Conservation (phyloP, 106 monocot species). For the Dioscorea dumetorum region DNA sequence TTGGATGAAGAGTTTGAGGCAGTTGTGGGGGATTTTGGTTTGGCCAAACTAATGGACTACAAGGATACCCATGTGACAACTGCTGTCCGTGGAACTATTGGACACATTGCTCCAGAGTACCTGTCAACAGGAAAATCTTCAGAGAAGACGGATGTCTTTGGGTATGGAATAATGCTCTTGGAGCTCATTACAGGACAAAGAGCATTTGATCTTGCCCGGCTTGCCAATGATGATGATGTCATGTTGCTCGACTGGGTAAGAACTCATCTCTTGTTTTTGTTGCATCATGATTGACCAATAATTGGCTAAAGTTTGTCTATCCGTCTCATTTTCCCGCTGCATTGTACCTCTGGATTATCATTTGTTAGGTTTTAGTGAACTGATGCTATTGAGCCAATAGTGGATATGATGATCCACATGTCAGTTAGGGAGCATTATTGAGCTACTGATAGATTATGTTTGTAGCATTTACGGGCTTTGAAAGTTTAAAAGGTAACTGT, state of each 20-base stretch:
- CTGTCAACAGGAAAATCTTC: constrained; percentile 10
- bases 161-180: constrained; percentile 22
- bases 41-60: constrained; percentile 29
- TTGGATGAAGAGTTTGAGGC: constrained; percentile 28
- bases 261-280: not conserved
- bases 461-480: too few relatives aligned
- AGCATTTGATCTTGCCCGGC: constrained; percentile 12
- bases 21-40: constrained; percentile 26
- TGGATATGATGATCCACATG: too few relatives aligned
- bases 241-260: constrained; percentile 16
- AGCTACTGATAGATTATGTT: too few relatives aligned
- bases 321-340: too few relatives aligned
- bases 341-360: too few relatives aligned
- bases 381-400: too few relatives aligned
- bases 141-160: constrained; percentile 20
- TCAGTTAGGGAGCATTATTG: too few relatives aligned
- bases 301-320: not conserved
- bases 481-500: too few relatives aligned
- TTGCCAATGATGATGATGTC: constrained; percentile 20
- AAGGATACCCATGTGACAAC: constrained; percentile 25
- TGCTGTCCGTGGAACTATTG: constrained; percentile 17
- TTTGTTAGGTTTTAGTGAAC: too few relatives aligned
- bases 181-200: constrained; percentile 18
- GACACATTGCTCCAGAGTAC: constrained; percentile 16
- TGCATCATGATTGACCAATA: not conserved